Conservation (phyloP, 306 rosid species). For the Gastrolobium bilobum region DNA sequence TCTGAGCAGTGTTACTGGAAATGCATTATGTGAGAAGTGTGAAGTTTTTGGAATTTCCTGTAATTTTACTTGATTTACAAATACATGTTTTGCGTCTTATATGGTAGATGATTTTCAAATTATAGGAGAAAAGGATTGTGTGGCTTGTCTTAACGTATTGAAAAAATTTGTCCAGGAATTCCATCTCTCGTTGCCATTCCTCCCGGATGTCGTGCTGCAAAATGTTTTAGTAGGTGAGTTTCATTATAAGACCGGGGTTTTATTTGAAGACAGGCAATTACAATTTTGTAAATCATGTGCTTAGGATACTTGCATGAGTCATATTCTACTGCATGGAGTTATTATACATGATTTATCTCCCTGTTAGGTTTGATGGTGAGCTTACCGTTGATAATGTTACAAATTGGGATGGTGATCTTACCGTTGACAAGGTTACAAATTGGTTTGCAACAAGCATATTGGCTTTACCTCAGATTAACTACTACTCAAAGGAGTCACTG, state of each 20-base stretch:
- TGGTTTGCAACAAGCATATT: conserved; percentile 87
- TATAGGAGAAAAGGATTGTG: not conserved
- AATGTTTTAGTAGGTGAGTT: conserved; percentile 82
- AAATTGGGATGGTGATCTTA: conserved; percentile 61
- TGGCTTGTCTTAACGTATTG: conserved; percentile 43
- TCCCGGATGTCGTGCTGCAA: conserved; percentile 65
- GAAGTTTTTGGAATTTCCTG: conserved; percentile 24
- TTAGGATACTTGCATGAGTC: conserved; percentile 27
- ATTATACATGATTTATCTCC: conserved; percentile 30
- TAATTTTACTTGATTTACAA: conserved; percentile 32
- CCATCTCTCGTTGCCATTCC: conserved; percentile 85
- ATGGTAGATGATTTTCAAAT: conserved; percentile 1
- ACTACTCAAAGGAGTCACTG: conserved; percentile 84
- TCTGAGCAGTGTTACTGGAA: conserved; percentile 26
- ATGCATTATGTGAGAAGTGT: conserved; percentile 20
- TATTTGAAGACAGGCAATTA: conserved; percentile 14
- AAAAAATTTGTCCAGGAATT: conserved; percentile 63
- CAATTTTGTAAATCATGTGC: conserved; percentile 11
- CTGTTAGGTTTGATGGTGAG: conserved; percentile 76
- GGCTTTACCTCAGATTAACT: conserved; percentile 82
- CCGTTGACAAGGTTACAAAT: conserved; percentile 74
- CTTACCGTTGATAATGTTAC: conserved; percentile 73
- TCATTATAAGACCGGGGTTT: conserved; percentile 38
- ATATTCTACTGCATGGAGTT: conserved; percentile 22
- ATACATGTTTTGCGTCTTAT: conserved; percentile 23